Base-by-base conservation (phyloP, 257 asterid species). In the Parsonsia alboflavescens region DNA sequence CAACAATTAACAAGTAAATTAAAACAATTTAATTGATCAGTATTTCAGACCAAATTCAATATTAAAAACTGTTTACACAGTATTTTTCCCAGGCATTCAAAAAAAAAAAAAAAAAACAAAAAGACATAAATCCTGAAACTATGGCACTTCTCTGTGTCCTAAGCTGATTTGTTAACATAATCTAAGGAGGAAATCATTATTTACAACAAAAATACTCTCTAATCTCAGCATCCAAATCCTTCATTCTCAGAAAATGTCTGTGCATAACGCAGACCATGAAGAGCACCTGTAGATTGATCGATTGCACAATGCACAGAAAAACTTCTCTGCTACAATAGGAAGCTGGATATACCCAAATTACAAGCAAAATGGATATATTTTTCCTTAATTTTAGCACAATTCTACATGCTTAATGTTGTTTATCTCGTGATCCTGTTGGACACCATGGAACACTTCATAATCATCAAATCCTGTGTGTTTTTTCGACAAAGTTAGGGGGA, bases 401-500 rank as follows among this genome's bases (percentile, higher is more conserved):
- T 48, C 56, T 41, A 30, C 48, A 19, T 33, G 56, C 42, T 42
- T 26, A 3, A 85, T 59, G 56, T 79, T 87, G 59, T 69, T 86
- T 83, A 86, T 89, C 73, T 87, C 95, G 70, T 85, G 56, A 42
- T 24, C 24, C 36, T 50, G 56, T 21, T 64, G 70, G 92, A 61
- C 78, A 54, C 85, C 90, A n/a, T 84, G 88, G 74, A 90, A 85
- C 41, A 92, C 85, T 81, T 92, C 98, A 77, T 72, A 80, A 82
- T 92, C 99, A 78, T 86, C 89, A 81, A 95, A 92, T 58, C 97
- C 97, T 95, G 93, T 72, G 93, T 72, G 68, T 26, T 17, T 24
- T 15, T 48, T 19, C 1, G 49, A 75, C 57, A 80, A 71, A 52
- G 68, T 63, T 62, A 56, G 58, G 63, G 72, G 7, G 54, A 54